Percentiles rank a stretch among this genome's conserved stretches.
phyloP scores from a whole-genome alignment of 495 filamentous ascomycete genomes.

The Talaromyces stipitatus region DNA sequence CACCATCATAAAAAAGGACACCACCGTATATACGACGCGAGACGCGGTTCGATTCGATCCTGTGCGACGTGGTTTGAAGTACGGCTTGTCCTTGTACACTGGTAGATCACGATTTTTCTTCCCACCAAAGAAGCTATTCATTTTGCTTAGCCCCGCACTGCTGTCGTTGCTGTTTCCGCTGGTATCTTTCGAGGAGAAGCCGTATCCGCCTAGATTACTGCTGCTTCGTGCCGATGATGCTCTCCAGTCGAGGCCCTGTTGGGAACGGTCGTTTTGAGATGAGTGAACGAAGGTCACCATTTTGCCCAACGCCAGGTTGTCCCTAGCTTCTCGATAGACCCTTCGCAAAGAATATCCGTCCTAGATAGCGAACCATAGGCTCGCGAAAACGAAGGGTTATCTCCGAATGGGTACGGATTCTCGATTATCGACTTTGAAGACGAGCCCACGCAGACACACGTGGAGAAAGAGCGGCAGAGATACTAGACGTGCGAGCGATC shows the following conservation, averaged over 20 bases:
- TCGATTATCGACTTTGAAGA: neutral
- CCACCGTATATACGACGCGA: constrained; percentile 16
- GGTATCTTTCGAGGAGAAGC: constrained; percentile 10
- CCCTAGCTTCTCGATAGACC: neutral
- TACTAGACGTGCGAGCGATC: neutral
- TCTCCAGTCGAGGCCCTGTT: constrained; percentile 63
- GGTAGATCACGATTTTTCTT: constrained; percentile 60
- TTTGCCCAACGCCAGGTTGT: constrained; percentile 9
- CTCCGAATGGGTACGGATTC: neutral
- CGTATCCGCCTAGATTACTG: constrained; percentile 29
- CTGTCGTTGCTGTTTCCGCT: constrained; percentile 11
- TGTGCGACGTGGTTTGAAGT: constrained; percentile 42
- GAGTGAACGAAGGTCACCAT: constrained; percentile 51
- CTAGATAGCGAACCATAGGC: neutral
- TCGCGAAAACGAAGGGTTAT: neutral
- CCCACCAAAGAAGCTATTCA: constrained; percentile 45
- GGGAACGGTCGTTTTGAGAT: constrained; percentile 61
- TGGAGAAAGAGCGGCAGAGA: neutral
- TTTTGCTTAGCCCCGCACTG: constrained; percentile 29
- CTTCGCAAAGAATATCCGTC: neutral
- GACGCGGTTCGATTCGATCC: constrained; percentile 26
- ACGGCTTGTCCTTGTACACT: constrained; percentile 99
- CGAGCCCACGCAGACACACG: neutral
- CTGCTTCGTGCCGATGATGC: constrained; percentile 35
- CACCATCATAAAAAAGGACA: constrained; percentile 11